phyloP scores from a whole-genome alignment of 371 early-diverging fungal species.

The Mortierella sp. region DNA sequence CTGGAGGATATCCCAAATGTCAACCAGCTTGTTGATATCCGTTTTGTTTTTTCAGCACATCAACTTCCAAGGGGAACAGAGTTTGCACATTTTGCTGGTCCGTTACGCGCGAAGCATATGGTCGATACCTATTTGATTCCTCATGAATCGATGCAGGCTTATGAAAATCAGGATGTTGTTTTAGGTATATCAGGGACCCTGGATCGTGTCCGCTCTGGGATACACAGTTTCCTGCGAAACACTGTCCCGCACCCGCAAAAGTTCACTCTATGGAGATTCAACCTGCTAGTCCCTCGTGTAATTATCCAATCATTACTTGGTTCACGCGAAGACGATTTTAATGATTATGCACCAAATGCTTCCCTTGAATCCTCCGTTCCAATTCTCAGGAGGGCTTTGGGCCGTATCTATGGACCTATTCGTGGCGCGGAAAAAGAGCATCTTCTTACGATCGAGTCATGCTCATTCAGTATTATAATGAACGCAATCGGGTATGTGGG shows the following conservation, averaged over 20 bases:
- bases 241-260: conserved; percentile 1
- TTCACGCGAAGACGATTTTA: neutral
- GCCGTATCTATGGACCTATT: conserved; percentile 19
- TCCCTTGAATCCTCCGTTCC: conserved; percentile 16
- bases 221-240: conserved; percentile 16
- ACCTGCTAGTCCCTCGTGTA: conserved; percentile 22
- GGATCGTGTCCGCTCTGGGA: conserved; percentile 16
- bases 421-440: conserved; percentile 20
- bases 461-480: conserved; percentile 17
- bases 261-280: conserved; percentile 25
- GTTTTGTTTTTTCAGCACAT: conserved; percentile 35
- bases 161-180: conserved; percentile 32
- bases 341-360: neutral
- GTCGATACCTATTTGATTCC: conserved; percentile 49
- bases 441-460: conserved; percentile 28
- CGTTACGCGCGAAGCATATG: conserved; percentile 6
- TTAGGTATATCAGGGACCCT: conserved; percentile 32
- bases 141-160: conserved; percentile 17
- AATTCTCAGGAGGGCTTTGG: conserved; percentile 15
- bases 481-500: conserved; percentile 17
- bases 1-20: conserved; percentile 8
- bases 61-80: conserved; percentile 35
- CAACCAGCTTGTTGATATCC: conserved; percentile 24
- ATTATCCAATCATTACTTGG: conserved; percentile 14
- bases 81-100: conserved; percentile 15